Percentiles rank a stretch among this genome's conserved stretches.
Conservation (phyloP, 2,329 filamentous ascomycete genomes). For the Xylaria arbuscula region DNA sequence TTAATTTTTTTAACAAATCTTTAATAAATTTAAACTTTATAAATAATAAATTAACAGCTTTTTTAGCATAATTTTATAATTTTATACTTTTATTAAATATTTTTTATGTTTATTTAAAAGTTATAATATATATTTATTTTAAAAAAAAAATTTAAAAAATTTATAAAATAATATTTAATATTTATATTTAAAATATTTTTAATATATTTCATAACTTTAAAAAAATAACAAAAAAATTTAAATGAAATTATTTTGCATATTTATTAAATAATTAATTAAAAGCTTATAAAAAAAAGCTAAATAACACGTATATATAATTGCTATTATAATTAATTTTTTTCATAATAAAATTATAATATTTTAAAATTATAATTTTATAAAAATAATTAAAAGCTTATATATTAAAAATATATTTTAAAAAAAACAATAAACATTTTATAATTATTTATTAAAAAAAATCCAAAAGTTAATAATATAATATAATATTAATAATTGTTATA, state of each 20-base stretch:
- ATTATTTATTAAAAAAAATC: neutral
- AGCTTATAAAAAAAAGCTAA: neutral
- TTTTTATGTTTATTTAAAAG: slow-evolving; percentile 9
- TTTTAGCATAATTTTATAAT: neutral
- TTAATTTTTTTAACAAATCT: neutral
- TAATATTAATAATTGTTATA: neutral
- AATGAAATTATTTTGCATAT: neutral
- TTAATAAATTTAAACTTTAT: neutral
- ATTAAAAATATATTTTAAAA: neutral
- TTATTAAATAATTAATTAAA: neutral
- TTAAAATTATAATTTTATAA: neutral
- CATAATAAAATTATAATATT: slow-evolving; percentile 1
- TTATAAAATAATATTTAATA: neutral
- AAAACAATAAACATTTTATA: neutral
- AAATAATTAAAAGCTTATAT: neutral
- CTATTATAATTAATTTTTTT: neutral
- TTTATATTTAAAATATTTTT: neutral
- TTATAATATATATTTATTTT: neutral
- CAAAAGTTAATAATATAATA: neutral
- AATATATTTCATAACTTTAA: neutral
- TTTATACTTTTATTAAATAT: neutral
- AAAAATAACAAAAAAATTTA: neutral
- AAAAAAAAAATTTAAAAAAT: neutral
- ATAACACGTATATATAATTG: neutral
- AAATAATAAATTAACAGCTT: neutral